These are phyloP conservation scores for Andrographis paniculata DNA, from an alignment of 305 asterid genomes.

Conservation along the genomic window DNA sequence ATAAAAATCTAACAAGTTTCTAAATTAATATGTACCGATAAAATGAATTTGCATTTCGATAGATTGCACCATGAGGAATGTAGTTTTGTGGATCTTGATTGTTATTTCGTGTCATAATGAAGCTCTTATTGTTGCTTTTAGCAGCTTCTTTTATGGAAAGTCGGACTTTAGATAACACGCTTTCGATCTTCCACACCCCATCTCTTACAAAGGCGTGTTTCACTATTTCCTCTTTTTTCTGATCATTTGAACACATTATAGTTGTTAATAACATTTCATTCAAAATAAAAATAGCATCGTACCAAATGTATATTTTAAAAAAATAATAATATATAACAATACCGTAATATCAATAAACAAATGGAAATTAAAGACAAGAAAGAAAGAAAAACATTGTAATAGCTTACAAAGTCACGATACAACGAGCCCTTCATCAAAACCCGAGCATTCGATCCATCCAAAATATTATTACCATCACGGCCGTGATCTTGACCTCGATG, in stretches of 20 bases:
- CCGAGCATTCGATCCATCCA: constrained; percentile 13
- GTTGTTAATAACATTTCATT: no score
- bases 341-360: no score
- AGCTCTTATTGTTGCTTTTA: constrained; percentile 32
- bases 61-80: constrained; percentile 55
- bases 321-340: no score
- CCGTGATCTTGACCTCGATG: constrained; percentile 8
- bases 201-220: constrained; percentile 10
- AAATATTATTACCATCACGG: neutral
- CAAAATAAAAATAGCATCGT: no score
- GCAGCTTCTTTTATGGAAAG: constrained; percentile 53
- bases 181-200: constrained; percentile 32
- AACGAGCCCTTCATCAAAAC: constrained; percentile 16
- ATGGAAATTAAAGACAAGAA: no score
- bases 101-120: constrained; percentile 18
- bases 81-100: constrained; percentile 22
- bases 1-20: neutral
- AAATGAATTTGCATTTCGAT: constrained; percentile 57
- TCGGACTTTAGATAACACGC: constrained; percentile 40
- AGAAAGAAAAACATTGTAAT: no score
- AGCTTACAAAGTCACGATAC: constrained; percentile 23
- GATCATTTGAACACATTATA: no score
- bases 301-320: no score
- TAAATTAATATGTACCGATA: constrained; percentile 29
- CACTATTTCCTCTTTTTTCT: constrained; percentile 19